Conservation (phyloP, 257 asterid genomes). For the Haberlea rhodopensis region DNA sequence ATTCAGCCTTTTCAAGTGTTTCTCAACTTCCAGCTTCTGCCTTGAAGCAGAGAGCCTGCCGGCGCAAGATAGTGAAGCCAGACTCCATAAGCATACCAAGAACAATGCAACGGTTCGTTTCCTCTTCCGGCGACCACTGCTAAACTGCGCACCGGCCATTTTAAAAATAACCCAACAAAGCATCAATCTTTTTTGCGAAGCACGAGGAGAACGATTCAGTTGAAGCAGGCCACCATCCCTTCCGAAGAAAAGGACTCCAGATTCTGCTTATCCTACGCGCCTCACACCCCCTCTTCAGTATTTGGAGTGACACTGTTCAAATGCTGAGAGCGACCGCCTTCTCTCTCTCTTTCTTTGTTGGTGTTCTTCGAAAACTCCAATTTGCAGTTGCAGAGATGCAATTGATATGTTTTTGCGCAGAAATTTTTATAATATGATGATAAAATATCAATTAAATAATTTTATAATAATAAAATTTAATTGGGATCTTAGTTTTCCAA, state of each 20-base stretch:
- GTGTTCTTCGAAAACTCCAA: too few species aligned
- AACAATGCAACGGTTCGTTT: conserved; percentile 24
- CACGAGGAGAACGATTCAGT: conserved; percentile 23
- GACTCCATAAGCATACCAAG: conserved; percentile 35
- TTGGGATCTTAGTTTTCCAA: too few species aligned
- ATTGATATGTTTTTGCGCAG: too few species aligned
- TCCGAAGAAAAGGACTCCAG: conserved; percentile 2
- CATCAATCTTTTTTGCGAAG: conserved; percentile 21
- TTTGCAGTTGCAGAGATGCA: too few species aligned
- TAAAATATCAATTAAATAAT: too few species aligned
- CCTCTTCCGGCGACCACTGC: conserved; percentile 34
- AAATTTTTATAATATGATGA: too few species aligned
- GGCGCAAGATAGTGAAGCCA: conserved; percentile 50
- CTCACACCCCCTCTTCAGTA: too few species aligned
- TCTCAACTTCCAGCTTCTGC: conserved; percentile 59
- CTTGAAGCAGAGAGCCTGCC: conserved; percentile 43
- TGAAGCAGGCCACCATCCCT: conserved; percentile 15
- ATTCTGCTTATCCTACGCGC: too few species aligned
- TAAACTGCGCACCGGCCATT: conserved; percentile 38
- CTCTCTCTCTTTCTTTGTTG: too few species aligned
- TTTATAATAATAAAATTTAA: too few species aligned
- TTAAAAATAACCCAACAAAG: conserved; percentile 12
- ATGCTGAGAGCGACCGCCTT: too few species aligned
- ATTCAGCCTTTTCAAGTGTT: conserved; percentile 71
- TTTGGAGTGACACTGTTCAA: too few species aligned